phyloP scores from a whole-genome alignment of 176 grass and related monocot species.

The sorghum (Sorghum bicolor) region DNA sequence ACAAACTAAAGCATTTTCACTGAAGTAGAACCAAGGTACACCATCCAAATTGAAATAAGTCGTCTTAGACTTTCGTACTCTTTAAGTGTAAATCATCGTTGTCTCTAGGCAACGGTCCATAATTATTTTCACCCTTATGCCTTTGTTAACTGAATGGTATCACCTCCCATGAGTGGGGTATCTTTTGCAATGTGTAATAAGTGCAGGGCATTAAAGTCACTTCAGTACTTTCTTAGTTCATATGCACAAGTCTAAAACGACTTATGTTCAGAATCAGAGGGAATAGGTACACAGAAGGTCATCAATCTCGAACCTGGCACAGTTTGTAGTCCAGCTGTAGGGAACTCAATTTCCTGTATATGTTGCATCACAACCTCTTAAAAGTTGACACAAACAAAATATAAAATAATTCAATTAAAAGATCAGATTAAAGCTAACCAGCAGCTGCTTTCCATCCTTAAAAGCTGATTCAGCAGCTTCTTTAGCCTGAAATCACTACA shows the following conservation, averaged over 20 bases:
- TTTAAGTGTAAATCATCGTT: neutral
- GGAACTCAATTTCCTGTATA: constrained; percentile 92
- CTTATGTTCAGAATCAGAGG: neutral
- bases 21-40: constrained; percentile 15
- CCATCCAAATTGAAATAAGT: neutral
- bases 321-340: constrained; percentile 80
- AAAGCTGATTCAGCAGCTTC: constrained; percentile 70
- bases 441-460: constrained; percentile 71
- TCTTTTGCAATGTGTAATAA: neutral
- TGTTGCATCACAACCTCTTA: constrained; percentile 22
- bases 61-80: neutral
- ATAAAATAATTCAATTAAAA: neutral
- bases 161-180: neutral
- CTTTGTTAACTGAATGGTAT: neutral
- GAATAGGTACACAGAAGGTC: constrained; percentile 13
- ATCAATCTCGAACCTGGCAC: constrained; percentile 63
- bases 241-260: neutral
- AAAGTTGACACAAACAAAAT: neutral
- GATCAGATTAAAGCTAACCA: constrained; percentile 51
- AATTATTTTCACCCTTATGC: neutral
- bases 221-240: neutral
- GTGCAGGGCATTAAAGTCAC: neutral
- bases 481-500: constrained; percentile 94
- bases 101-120: neutral
- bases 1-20: neutral